A percentile compares a stretch with the other conserved stretches of the same genome.
phyloP scores from a whole-genome alignment of 768 basidiomycete genomes.

The Suillus sp. region DNA sequence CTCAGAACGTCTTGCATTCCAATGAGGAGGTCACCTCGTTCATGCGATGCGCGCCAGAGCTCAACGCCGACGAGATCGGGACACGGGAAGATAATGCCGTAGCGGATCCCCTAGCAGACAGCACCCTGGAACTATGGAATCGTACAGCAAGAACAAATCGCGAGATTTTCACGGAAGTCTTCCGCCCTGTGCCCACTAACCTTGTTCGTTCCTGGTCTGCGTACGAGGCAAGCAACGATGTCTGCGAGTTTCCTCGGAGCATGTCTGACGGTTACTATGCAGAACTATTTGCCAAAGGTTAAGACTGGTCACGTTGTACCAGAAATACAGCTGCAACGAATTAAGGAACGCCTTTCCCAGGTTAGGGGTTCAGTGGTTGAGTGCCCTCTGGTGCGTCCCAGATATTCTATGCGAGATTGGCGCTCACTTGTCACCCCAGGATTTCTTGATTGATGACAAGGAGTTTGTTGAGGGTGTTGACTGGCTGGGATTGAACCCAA shows the following conservation, averaged over 20 bases:
- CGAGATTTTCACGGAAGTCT: conserved; percentile 84
- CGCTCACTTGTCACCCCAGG: conserved; percentile 42
- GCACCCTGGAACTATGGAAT: conserved; percentile 60
- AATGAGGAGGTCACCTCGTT: conserved; percentile 49
- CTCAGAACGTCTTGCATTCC: conserved; percentile 52
- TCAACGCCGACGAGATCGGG: conserved; percentile 67
- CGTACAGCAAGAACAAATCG: conserved; percentile 78
- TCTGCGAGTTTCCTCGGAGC: conserved; percentile 6
- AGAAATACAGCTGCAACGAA: conserved; percentile 60
- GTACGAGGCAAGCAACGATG: conserved; percentile 60
- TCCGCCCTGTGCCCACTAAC: conserved; percentile 86
- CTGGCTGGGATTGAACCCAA: conserved; percentile 76
- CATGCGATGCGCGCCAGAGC: conserved; percentile 80
- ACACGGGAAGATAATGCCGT: conserved; percentile 63
- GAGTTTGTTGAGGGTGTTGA: conserved; percentile 69
- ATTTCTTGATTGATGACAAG: conserved; percentile 83
- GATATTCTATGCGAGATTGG: conserved; percentile 5
- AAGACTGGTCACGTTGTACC: conserved; percentile 82
- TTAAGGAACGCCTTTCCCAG: conserved; percentile 74
- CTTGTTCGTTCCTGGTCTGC: conserved; percentile 75
- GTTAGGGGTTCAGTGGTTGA: conserved; percentile 78
- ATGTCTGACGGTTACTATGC: conserved; percentile 10
- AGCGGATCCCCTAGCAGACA: conserved; percentile 75
- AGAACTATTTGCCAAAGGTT: conserved; percentile 76
- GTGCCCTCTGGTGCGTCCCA: conserved; percentile 60